Base-by-base conservation (phyloP, 371 early-diverging fungal species). In the Rhizopus microsporus region DNA sequence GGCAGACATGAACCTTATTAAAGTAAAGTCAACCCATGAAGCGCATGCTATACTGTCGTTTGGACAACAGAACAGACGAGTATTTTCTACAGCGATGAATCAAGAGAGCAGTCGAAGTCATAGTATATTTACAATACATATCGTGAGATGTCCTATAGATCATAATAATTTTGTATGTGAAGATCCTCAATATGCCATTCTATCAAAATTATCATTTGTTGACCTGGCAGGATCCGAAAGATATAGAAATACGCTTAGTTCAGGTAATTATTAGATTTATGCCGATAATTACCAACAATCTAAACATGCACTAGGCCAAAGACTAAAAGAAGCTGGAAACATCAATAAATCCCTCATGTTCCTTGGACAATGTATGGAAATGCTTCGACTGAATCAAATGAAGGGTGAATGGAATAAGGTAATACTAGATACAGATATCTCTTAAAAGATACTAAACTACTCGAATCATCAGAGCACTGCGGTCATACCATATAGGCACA, bases 141-240 rank as follows among this genome's bases (percentile, higher is more conserved):
- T 90, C 52, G 78, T 89, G 5, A 78, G 82, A 46, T 35, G 81
- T 0, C 83, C 85, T n/a, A 73, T 80, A 54, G 74, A 78, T 54
- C 79, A 82, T 4, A 51, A 60, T 30, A 57, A 80, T 44, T 78
- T 77, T 45, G 77, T 78, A 1, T 73, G 83, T 10, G 80, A 83
- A 38, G 83, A 64, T 40, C 54, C 59, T 17, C 60, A 66, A 4
- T 80, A 73, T 57, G 75, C 78, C 5, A 77, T 76, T 0, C 73
- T 85, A 9, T 83, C 83, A 3, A 78, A 81, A 17, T 55, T 96
- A 51, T 87, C 86, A 3, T 81, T 99, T 54, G 96, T 99, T 12
- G 99, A 99, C 72, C 66, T 99, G 56, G 99, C 99, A 15, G 99
- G 99, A 13, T 89, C 90, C 29, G 99, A 99, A 73, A 82, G 98